phyloP scores from a whole-genome alignment of 2,329 filamentous ascomycete genomes.

The Bimuria novae-zelandiae region DNA sequence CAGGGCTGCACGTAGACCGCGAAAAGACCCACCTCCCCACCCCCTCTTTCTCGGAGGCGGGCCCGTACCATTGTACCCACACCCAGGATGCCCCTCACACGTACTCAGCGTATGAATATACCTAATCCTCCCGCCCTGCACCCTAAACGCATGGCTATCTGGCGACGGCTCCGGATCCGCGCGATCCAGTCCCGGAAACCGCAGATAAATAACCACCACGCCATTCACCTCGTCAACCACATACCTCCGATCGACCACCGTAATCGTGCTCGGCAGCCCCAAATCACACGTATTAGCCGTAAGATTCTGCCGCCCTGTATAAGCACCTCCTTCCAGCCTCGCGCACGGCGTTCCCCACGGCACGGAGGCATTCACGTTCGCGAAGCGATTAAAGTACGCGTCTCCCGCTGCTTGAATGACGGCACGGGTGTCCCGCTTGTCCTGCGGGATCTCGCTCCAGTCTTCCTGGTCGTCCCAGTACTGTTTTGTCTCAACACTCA shows the following conservation, averaged over 20 bases:
- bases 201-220: slow-evolving; percentile 29
- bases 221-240: slow-evolving; percentile 33
- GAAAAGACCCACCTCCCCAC: no score
- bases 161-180: slow-evolving; percentile 19
- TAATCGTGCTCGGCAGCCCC: slow-evolving; percentile 27
- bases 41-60: not conserved
- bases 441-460: slow-evolving; percentile 21
- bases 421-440: slow-evolving; percentile 15
- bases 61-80: slow-evolving; percentile 17
- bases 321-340: slow-evolving; percentile 31
- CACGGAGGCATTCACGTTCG: slow-evolving; percentile 20
- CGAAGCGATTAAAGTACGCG: slow-evolving; percentile 28
- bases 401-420: slow-evolving; percentile 30
- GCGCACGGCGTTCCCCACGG: slow-evolving; percentile 33
- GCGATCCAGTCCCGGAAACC: slow-evolving; percentile 27
- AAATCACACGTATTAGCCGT: slow-evolving; percentile 25
- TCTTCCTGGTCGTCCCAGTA: slow-evolving; percentile 15
- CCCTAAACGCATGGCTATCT: slow-evolving; percentile 32
- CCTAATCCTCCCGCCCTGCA: slow-evolving; percentile 29
- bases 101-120: slow-evolving; percentile 30
- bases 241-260: slow-evolving; percentile 28
- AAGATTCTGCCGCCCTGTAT: slow-evolving; percentile 22
- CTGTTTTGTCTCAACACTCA: not conserved
- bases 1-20: no score
- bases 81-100: slow-evolving; percentile 26